Evolutionary conservation across 2,329 filamentous ascomycete genomes (phyloP).

Genomic region (Venturia aucupariae): DNA sequence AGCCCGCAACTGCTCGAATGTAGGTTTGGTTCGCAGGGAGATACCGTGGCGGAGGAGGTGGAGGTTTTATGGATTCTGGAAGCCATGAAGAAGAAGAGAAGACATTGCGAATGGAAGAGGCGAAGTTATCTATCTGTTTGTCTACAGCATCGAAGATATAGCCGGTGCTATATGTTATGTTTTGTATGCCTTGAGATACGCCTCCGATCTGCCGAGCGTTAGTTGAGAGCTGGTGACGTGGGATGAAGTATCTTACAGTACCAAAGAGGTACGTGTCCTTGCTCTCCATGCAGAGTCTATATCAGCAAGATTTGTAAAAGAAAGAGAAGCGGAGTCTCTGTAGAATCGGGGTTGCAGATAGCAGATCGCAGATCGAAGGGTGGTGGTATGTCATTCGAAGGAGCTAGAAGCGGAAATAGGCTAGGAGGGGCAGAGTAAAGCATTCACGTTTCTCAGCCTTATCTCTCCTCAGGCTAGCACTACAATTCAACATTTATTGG

Average conservation of each 20-base stretch:
- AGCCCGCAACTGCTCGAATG: slow-evolving; percentile 54
- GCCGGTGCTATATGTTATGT: slow-evolving; percentile 53
- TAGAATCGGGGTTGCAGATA: neutral
- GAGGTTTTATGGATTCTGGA: slow-evolving; percentile 56
- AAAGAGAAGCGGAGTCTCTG: neutral
- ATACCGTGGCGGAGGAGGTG: slow-evolving; percentile 34
- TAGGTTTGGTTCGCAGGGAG: slow-evolving; percentile 31
- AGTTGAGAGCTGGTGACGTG: slow-evolving; percentile 14
- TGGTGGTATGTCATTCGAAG: neutral
- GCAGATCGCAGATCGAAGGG: too few species aligned
- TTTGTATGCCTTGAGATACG: slow-evolving; percentile 56
- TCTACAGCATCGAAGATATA: slow-evolving; percentile 68
- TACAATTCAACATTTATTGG: too few species aligned
- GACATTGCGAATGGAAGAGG: slow-evolving; percentile 59
- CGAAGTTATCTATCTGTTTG: slow-evolving; percentile 67
- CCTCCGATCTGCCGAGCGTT: slow-evolving; percentile 40
- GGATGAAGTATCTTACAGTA: slow-evolving; percentile 47
- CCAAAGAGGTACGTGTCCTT: slow-evolving; percentile 73
- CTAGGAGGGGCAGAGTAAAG: neutral
- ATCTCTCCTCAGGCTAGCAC: too few species aligned
- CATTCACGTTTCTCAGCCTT: neutral
- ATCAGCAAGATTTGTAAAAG: slow-evolving; percentile 5
- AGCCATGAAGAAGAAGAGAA: slow-evolving; percentile 63
- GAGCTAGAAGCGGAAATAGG: neutral
- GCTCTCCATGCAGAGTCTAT: slow-evolving; percentile 51